Evolutionary conservation across 257 asterid species (phyloP), one percentile per base, ranked within the genome.

Genomic region (Plectranthus barbatus): DNA sequence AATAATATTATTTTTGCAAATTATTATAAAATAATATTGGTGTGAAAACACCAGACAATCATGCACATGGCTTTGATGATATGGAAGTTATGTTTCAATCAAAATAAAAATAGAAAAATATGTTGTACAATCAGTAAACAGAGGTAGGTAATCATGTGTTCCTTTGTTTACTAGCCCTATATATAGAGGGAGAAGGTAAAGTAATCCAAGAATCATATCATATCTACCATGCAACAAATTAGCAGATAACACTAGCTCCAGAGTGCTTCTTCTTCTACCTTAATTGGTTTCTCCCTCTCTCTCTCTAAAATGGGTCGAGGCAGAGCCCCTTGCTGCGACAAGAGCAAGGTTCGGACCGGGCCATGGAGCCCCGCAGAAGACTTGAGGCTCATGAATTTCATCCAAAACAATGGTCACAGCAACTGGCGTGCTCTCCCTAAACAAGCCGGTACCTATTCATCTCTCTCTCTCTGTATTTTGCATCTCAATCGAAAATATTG

Each of bases 371-470:
- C 77, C 3, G 84, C 75, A 0, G 96, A 89, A 64, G 96, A 88
- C 20, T 67, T 46, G 23, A 73, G 55, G 69, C 96, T 88, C 5
- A 56, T 66, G 7, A 24, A 69, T 48, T 88, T 82, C 71, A 72
- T 89, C 68, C 74, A 61, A 14, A 74, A 56, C 9, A 60, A 86
- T 29, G 95, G 95, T 2, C 95, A 86, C 56, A 20, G 15, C 41
- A 88, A 88, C 20, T 88, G 95, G 95, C 95, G 88, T 1, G 74
- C 95, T 6, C 96, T 88, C 42, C 95, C 96, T 5, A 69, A 68
- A 70, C 83, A 72, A 70, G 90, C 96, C 20, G 95, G 96, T 88
- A 66, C 31, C 5, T 26, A 5, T 26, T 26, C 2, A 1, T 8
- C 9, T 36, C 15, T 44, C 36, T 31, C 48, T 26, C 13, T 59